Percentiles rank a stretch among this genome's conserved stretches.
Conservation (phyloP, 2,329 filamentous ascomycete genomes). For the Madurella fahalii region DNA sequence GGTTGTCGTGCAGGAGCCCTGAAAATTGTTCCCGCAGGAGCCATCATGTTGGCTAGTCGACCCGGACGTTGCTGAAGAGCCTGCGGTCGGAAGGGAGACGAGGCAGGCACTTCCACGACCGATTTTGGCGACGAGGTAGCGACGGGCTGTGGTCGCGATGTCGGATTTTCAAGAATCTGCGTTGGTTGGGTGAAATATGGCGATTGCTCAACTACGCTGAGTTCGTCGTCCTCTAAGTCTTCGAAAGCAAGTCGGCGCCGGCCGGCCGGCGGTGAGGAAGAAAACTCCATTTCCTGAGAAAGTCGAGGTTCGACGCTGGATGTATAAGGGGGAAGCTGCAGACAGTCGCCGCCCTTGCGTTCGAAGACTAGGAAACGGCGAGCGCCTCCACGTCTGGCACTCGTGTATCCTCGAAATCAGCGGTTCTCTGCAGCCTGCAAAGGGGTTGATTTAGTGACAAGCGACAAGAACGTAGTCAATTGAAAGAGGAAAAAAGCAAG, state of each 20-base stretch:
- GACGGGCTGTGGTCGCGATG: slow-evolving; percentile 29
- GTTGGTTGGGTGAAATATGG: slow-evolving; percentile 46
- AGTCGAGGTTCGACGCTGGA: not conserved
- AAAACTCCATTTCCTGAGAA: slow-evolving; percentile 19
- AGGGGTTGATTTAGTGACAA: too few species aligned
- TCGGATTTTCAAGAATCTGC: slow-evolving; percentile 41
- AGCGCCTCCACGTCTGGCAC: too few species aligned
- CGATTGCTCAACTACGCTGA: slow-evolving; percentile 36
- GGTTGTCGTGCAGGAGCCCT: slow-evolving; percentile 35
- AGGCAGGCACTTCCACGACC: slow-evolving; percentile 77
- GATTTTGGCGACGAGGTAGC: slow-evolving; percentile 43
- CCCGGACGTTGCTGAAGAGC: slow-evolving; percentile 22
- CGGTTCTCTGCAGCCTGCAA: too few species aligned
- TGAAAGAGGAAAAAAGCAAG: not conserved
- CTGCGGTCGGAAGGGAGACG: slow-evolving; percentile 63
- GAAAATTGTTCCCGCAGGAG: slow-evolving; percentile 71
- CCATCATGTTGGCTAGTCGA: slow-evolving; percentile 51
- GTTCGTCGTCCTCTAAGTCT: slow-evolving; percentile 30
- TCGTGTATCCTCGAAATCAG: too few species aligned
- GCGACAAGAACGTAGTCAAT: not conserved
- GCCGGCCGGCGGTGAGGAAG: slow-evolving; percentile 19
- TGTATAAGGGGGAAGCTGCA: not conserved
- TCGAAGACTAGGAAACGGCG: too few species aligned
- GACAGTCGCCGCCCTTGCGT: too few species aligned
- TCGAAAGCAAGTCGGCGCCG: slow-evolving; percentile 16